Base-by-base conservation (phyloP, 305 asterid genomes). In the Fraxinus xanthoxyloides region DNA sequence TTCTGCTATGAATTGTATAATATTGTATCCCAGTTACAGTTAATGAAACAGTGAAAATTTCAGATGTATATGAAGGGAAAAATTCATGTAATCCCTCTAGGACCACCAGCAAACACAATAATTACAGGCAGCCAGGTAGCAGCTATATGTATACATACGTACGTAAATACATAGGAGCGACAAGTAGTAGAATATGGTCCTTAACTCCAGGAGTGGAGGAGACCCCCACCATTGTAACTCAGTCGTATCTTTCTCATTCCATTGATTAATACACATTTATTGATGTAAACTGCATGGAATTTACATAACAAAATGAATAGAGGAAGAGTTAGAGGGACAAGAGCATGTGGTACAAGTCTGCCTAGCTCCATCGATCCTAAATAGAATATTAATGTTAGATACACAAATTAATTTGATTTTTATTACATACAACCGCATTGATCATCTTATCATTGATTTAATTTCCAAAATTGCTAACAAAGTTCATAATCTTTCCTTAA, bases 101-200 rank as follows among this genome's bases (percentile, higher is more conserved):
- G 89, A 87, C 92, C 88, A 85, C 84, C 83, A 77, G 84, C 77
- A 78, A 72, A 69, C 54, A 82, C 80, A 46, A 15, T 81, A 82
- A 84, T 77, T 78, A 84, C 82, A 67, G 19, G 63, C 3, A 51
- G 61, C 23, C 19, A 48, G 19, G 7, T 2, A 40, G 40, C 1
- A 1, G 40, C 40, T 40, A 40, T 8, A 15, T 48, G 21, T 5
- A 51, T 3, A 15, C 21, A 10, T 46, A 17, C 48, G 40, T 35
- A 35, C 40, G 40, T 35, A 35, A 35, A 48, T 48, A 15, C 13
- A 4, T 15, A 15, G 2, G 21, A 51, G 23, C 61, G 77, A 76
- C 87, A 86, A 84, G 89, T 87, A 83, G 87, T 89, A 81, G 88
- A 82, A 83, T 79, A 67, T 85, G 81, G 85, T 79, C 89, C 87